A percentile compares a stretch with the other conserved stretches of the same genome.
phyloP scores from a whole-genome alignment of 345 rosid species.

The Adansonia digitata region DNA sequence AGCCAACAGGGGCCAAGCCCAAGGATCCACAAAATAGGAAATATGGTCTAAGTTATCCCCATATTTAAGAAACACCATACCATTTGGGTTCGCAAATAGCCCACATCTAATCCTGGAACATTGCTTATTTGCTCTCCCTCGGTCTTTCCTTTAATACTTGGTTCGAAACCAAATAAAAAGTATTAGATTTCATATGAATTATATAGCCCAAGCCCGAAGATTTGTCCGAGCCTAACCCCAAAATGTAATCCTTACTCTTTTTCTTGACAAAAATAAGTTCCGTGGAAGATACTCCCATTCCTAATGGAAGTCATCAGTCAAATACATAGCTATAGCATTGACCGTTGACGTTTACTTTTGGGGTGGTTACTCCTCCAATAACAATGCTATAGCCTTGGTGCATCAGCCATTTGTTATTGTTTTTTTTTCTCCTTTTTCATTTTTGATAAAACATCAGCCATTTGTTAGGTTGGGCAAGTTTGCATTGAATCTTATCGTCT shows the following conservation, averaged over 20 bases:
- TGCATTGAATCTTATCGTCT: not conserved
- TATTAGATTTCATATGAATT: not conserved
- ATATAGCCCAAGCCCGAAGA: too few species aligned
- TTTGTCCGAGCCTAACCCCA: too few species aligned
- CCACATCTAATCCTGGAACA: not conserved
- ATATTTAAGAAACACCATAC: too few species aligned
- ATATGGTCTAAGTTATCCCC: too few species aligned
- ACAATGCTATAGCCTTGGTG: not conserved
- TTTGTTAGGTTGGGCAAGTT: not conserved
- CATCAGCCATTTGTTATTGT: not conserved
- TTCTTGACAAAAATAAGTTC: too few species aligned
- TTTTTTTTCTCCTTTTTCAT: too few species aligned
- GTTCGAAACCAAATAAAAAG: not conserved
- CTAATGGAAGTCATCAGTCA: not conserved
- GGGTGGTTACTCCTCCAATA: not conserved
- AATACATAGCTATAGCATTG: not conserved
- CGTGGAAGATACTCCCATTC: too few species aligned
- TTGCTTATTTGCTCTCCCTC: not conserved
- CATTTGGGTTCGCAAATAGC: not conserved
- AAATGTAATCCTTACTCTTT: not conserved
- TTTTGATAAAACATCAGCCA: too few species aligned
- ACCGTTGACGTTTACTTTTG: not conserved
- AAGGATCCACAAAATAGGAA: not conserved
- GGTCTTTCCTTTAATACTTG: not conserved
- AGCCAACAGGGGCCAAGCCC: not conserved